A percentile compares a stretch with the other conserved stretches of the same genome.
phyloP scores from a whole-genome alignment of 805 yeast genomes.

The Candida fluviatilis region DNA sequence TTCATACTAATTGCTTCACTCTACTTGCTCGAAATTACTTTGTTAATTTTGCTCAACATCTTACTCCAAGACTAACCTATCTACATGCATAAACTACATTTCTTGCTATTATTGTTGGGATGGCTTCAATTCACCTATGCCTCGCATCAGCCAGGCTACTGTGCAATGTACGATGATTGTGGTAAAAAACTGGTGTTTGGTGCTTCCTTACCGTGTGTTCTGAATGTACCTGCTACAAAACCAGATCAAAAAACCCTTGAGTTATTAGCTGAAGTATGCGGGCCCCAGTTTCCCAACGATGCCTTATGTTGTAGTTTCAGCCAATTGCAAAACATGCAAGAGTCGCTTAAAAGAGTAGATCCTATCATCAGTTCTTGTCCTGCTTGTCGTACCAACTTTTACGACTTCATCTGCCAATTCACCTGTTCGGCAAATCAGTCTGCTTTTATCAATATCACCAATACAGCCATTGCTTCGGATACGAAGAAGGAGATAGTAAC shows the following conservation, averaged over 20 bases:
- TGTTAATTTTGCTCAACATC: no score
- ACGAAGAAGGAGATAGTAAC: slow-evolving; percentile 59
- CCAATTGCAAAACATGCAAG: slow-evolving; percentile 55
- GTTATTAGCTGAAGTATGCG: slow-evolving; percentile 61
- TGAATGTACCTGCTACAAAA: slow-evolving; percentile 42
- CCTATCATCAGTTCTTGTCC: slow-evolving; percentile 59
- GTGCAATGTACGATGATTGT: slow-evolving; percentile 61
- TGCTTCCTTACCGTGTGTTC: slow-evolving; percentile 72
- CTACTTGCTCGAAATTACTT: neutral
- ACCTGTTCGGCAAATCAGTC: slow-evolving; percentile 88
- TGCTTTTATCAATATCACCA: slow-evolving; percentile 63
- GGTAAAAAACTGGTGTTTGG: slow-evolving; percentile 84
- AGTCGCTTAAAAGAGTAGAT: slow-evolving; percentile 42
- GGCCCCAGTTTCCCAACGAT: slow-evolving; percentile 54
- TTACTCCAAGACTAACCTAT: no score
- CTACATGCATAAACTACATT: neutral
- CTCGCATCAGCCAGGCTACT: slow-evolving; percentile 39
- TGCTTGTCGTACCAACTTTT: slow-evolving; percentile 85
- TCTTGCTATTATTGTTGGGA: neutral
- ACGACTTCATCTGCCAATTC: slow-evolving; percentile 78
- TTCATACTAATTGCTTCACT: neutral
- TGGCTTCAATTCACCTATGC: neutral
- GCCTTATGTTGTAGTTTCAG: slow-evolving; percentile 66
- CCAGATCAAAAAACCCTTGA: slow-evolving; percentile 44
- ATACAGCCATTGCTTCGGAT: slow-evolving; percentile 44